Conservation (phyloP, 2,329 filamentous ascomycete genomes). For the Truncatella angustata region DNA sequence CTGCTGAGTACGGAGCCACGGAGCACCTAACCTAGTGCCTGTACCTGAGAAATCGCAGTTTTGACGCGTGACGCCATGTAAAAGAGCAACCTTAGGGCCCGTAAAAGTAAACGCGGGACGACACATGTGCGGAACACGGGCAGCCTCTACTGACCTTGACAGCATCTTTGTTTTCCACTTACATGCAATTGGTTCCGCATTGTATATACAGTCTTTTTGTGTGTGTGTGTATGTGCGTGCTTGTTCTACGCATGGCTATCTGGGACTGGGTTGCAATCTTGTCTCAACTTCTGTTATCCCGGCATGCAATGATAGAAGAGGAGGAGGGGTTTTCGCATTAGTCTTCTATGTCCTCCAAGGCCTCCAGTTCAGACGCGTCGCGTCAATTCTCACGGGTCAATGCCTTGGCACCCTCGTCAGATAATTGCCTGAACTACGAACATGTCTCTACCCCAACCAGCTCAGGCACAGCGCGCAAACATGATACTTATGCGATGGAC, state of each 20-base stretch:
- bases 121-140: background rate
- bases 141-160: background rate
- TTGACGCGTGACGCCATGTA: conserved; percentile 1
- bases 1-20: too few relatives aligned
- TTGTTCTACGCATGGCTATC: too few relatives aligned
- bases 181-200: too few relatives aligned
- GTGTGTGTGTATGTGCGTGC: too few relatives aligned
- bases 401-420: conserved; percentile 28
- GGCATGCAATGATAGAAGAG: conserved; percentile 26
- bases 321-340: conserved; percentile 16
- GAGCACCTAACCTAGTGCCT: background rate
- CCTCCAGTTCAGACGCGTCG: conserved; percentile 45
- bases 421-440: conserved; percentile 37
- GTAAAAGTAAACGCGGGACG: background rate
- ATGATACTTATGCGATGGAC: conserved; percentile 43
- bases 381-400: conserved; percentile 35
- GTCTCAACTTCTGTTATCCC: too few relatives aligned
- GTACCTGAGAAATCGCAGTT: too few relatives aligned
- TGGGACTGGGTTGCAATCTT: too few relatives aligned
- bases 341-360: conserved; percentile 21
- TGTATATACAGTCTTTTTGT: too few relatives aligned
- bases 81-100: too few relatives aligned
- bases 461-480: conserved; percentile 33
- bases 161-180: too few relatives aligned
- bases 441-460: conserved; percentile 21